Evolutionary conservation across 1,139 yeast species (phyloP), one percentile per base, ranked within the genome.

Genomic region (Geotrichum europaeum): DNA sequence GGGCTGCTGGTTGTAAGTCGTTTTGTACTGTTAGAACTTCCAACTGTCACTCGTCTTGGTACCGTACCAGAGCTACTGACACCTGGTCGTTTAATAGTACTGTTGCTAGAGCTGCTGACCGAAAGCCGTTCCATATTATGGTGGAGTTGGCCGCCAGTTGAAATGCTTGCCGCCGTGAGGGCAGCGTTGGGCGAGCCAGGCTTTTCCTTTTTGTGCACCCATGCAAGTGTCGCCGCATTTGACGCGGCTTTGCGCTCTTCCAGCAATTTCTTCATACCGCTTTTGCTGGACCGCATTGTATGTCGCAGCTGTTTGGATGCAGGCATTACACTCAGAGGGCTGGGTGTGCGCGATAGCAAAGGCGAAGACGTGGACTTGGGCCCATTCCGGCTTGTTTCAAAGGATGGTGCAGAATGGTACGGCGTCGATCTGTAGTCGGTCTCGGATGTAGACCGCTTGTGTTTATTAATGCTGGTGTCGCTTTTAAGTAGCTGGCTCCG

Each of bases 211-310:
- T 64, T 61, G 18, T 53, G 60, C 9, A 63, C 51, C 72, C 72
- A 69, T 7, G 71, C 72, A 43, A 67, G 53, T 5, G 67, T 60
- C 2, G 71, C 72, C 9, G 72, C 70, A 47, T 63, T 62, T 4
- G 66, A 60, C 9, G 72, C 68, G 4, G 67, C 62, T 60, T 57
- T 64, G 56, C 47, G 56, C 53, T 25, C 60, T 12, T 18, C 68
- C 64, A 59, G 63, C 54, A 45, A 59, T 45, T 45, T 57, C 13
- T 63, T 53, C 58, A 64, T 68, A n/a, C 65, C 65, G 4, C 67
- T 60, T 56, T 63, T 66, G 22, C 63, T 62, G 7, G 63, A 58
- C 32, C 72, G 63, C 55, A 69, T 54, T 0, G 70, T 67, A 54
- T 62, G 63, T 25, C 68, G 53, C 66, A 68, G 61, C 4, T 67